Evolutionary conservation across 768 basidiomycete species (phyloP).

Genomic region (Trametes punicea): DNA sequence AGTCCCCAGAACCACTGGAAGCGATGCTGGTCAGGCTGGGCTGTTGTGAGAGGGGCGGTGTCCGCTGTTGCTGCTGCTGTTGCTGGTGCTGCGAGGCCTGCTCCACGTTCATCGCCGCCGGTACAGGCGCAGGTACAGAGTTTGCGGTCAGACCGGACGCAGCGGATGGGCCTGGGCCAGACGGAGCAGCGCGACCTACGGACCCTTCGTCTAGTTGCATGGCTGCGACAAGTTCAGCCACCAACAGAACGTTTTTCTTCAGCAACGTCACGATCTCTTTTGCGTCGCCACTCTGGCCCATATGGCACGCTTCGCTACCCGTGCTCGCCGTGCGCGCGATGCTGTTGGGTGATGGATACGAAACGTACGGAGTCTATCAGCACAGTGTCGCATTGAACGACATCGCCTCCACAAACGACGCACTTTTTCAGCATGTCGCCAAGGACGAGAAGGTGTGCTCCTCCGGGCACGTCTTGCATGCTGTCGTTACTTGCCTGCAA

Average conservation of each 20-base stretch:
- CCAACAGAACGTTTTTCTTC: conserved; percentile 27
- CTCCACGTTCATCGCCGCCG: conserved; percentile 13
- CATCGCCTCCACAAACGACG: conserved; percentile 23
- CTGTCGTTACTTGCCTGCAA: conserved; percentile 24
- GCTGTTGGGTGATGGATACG: conserved; percentile 31
- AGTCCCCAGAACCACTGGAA: conserved; percentile 27
- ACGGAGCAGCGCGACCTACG: conserved; percentile 7
- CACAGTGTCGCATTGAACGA: conserved; percentile 33
- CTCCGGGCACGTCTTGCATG: conserved; percentile 36
- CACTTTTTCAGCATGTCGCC: conserved; percentile 54
- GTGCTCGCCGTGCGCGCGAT: conserved; percentile 28
- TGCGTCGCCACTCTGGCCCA: conserved; percentile 27
- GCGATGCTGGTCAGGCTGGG: conserved; percentile 27
- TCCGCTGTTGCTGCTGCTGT: conserved; percentile 19
- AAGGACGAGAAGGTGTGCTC: conserved; percentile 47
- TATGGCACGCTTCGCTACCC: conserved; percentile 29
- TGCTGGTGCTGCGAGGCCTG: conserved; percentile 1
- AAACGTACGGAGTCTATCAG: conserved; percentile 34
- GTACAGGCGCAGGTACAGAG: conserved; percentile 9
- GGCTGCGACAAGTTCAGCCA: conserved; percentile 27
- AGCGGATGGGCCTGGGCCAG: conserved; percentile 19
- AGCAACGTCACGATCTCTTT: conserved; percentile 26
- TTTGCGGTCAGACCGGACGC: neutral
- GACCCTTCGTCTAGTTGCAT: conserved; percentile 26
- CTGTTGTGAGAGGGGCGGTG: conserved; percentile 11